Evolutionary conservation across 139 green algal genomes (phyloP).

Genomic region (Zygnema circumcarinatum): DNA sequence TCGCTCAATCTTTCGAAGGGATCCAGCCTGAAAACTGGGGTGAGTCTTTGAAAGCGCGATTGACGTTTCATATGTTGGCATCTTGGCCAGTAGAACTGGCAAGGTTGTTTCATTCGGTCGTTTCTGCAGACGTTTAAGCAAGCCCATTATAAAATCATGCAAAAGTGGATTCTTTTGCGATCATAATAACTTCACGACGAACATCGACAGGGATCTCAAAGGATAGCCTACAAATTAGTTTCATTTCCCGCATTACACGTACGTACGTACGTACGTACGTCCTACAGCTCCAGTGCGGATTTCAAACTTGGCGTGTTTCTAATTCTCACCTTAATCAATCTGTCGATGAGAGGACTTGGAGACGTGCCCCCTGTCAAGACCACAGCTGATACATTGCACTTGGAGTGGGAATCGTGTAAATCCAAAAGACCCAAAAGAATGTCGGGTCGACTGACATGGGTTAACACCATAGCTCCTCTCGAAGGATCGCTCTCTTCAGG

Average conservation of each 20-base stretch:
- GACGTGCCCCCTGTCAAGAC: conserved; percentile 29
- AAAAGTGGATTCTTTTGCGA: no score
- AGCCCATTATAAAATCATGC: conserved; percentile 20
- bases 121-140: conserved; percentile 32
- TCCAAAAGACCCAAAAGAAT: conserved; percentile 71
- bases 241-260: no score
- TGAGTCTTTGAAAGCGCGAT: conserved; percentile 57
- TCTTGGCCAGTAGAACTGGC: conserved; percentile 65
- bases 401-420: conserved; percentile 70
- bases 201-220: no score
- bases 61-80: conserved; percentile 64
- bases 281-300: no score
- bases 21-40: conserved; percentile 72
- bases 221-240: no score
- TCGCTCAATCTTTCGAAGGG: conserved; percentile 77
- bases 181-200: no score
- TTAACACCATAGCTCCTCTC: conserved; percentile 64
- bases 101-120: conserved; percentile 57
- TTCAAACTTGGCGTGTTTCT: no score
- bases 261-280: no score
- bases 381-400: conserved; percentile 65
- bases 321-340: conserved; percentile 49
- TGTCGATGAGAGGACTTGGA: conserved; percentile 28
- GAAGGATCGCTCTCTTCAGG: conserved; percentile 32
- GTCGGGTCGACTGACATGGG: conserved; percentile 67